Conservation (phyloP, 176 grass and related monocot species). For the Eleusine indica region DNA sequence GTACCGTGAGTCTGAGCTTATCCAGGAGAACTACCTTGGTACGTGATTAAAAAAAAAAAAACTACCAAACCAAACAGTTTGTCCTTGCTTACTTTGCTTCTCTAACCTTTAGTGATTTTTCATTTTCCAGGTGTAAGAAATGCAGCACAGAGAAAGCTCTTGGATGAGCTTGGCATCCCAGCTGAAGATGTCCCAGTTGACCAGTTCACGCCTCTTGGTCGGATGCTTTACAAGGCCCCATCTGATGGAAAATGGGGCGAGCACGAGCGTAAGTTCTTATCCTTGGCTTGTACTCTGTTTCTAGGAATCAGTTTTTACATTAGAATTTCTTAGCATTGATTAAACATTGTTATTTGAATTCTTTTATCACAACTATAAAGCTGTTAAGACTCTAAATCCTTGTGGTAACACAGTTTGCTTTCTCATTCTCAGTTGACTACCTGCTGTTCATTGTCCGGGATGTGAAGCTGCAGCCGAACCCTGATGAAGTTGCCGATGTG, state of each 20-base stretch:
- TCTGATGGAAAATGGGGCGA: constrained; percentile 98
- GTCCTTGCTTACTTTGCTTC: neutral
- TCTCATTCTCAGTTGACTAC: constrained; percentile 67
- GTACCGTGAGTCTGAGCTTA: constrained; percentile 93
- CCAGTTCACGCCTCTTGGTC: constrained; percentile 78
- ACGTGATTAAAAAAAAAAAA: neutral
- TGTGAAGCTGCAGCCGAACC: constrained; percentile 77
- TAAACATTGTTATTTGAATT: neutral
- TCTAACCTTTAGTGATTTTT: neutral
- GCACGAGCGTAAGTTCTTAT: constrained; percentile 67
- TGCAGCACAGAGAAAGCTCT: constrained; percentile 89
- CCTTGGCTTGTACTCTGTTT: neutral
- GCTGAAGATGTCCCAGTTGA: constrained; percentile 79
- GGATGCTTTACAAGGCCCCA: constrained; percentile 96
- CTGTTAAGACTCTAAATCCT: neutral
- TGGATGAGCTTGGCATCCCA: constrained; percentile 87
- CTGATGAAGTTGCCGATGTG: constrained; percentile 77
- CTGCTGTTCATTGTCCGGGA: constrained; percentile 80
- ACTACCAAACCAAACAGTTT: neutral
- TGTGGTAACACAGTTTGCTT: constrained; percentile 33
- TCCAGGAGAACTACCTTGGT: constrained; percentile 88
- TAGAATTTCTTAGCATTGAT: neutral
- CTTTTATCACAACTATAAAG: neutral
- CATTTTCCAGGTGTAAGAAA: constrained; percentile 76
- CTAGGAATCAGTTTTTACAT: neutral